Evolutionary conservation across 257 asterid genomes (phyloP).

Genomic region (Fraxinus excelsior): DNA sequence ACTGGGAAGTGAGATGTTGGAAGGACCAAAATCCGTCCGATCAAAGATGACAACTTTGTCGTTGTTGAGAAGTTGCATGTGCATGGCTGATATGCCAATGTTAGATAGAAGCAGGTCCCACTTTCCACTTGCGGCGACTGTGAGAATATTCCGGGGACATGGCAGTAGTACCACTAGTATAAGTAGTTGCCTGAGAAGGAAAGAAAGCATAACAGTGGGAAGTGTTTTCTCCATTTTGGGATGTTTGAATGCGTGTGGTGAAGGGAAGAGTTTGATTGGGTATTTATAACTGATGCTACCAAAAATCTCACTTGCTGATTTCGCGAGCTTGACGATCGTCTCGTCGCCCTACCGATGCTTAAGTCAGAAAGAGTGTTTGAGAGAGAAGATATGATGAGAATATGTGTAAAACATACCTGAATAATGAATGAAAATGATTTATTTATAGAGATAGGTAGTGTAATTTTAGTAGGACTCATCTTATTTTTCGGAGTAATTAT

Average conservation of each 20-base stretch:
- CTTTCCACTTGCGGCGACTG: slow-evolving; percentile 32
- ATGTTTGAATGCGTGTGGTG: neutral
- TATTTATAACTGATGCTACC: too few species aligned
- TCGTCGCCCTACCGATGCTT: too few species aligned
- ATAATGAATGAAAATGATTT: too few species aligned
- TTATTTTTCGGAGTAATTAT: too few species aligned
- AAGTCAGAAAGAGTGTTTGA: too few species aligned
- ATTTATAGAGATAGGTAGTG: too few species aligned
- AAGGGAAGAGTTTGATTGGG: too few species aligned
- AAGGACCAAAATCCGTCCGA: slow-evolving; percentile 59
- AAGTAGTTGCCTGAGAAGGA: neutral
- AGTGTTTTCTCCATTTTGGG: neutral
- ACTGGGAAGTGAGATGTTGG: slow-evolving; percentile 56
- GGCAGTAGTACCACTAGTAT: neutral
- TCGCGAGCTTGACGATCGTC: too few species aligned
- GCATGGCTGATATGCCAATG: slow-evolving; percentile 66
- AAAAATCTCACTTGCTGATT: too few species aligned
- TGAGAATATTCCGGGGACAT: neutral
- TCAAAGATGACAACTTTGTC: slow-evolving; percentile 64
- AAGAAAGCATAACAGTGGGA: neutral
- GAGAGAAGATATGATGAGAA: too few species aligned
- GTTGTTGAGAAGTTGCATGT: slow-evolving; percentile 69
- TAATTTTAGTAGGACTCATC: too few species aligned
- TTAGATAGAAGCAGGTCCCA: slow-evolving; percentile 47
- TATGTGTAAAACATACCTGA: too few species aligned